These are phyloP conservation scores for Porogramme epimiltina DNA, from an alignment of 1,284 basidiomycete genomes.

Conservation along the genomic window DNA sequence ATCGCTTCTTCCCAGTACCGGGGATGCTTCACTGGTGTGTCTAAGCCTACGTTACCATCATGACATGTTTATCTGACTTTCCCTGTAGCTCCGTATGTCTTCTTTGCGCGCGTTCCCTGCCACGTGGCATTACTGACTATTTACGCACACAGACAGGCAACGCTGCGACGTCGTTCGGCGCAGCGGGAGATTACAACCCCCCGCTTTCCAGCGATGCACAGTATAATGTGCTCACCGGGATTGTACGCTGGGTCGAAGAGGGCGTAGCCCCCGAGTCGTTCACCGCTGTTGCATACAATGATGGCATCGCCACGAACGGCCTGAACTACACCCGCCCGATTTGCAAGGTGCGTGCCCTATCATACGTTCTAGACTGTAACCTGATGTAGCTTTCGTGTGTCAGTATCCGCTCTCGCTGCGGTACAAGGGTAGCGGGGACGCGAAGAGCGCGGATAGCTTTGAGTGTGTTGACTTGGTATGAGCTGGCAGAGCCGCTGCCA, in stretches of 20 bases:
- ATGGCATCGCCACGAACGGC: slow-evolving; percentile 24
- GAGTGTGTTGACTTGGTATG: too few relatives aligned
- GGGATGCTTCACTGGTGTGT: slow-evolving; percentile 43
- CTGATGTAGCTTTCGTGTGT: too few relatives aligned
- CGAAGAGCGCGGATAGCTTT: too few relatives aligned
- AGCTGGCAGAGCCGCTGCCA: too few relatives aligned
- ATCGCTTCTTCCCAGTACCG: slow-evolving; percentile 42
- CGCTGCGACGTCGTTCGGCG: slow-evolving; percentile 29
- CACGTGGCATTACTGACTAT: too few relatives aligned
- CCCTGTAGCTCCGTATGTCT: too few relatives aligned
- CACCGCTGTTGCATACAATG: slow-evolving; percentile 27
- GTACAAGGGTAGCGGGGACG: too few relatives aligned
- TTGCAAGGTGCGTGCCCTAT: slow-evolving; percentile 25
- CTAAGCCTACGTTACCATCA: too few relatives aligned
- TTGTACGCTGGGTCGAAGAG: slow-evolving; percentile 44
- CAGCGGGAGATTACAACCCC: slow-evolving; percentile 19
- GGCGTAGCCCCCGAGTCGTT: slow-evolving; percentile 36
- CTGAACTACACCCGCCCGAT: slow-evolving; percentile 28
- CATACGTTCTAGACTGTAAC: too few relatives aligned
- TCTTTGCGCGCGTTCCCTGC: too few relatives aligned
- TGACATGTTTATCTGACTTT: too few relatives aligned
- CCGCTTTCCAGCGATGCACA: slow-evolving; percentile 27
- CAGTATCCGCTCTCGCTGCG: too few relatives aligned
- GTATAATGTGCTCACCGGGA: slow-evolving; percentile 39
- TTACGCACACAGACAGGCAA: slow-evolving; percentile 13